Evolutionary conservation across 164 flowering plant species (phyloP).

Genomic region (Aristolochia contorta): DNA sequence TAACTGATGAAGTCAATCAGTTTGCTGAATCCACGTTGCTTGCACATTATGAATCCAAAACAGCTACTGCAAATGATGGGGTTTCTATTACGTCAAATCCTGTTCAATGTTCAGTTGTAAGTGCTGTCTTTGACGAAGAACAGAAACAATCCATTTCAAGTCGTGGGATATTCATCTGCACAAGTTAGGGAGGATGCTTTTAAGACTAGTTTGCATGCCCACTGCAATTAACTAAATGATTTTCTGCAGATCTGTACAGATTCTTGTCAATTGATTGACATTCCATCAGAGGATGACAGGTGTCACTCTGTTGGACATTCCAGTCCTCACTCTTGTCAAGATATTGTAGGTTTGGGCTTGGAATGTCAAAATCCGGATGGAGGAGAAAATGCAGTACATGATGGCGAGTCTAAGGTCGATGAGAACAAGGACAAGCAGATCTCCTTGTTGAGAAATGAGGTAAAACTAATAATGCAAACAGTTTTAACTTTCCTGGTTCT

Average conservation of each 20-base stretch:
- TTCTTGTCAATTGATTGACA: slow-evolving; percentile 9
- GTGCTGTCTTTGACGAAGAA: slow-evolving; percentile 12
- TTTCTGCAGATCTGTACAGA: slow-evolving; percentile 8
- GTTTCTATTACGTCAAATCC: slow-evolving; percentile 11
- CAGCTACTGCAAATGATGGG: slow-evolving; percentile 9
- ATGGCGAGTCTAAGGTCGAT: slow-evolving; percentile 11
- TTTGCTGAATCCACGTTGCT: slow-evolving; percentile 10
- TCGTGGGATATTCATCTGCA: slow-evolving; percentile 16
- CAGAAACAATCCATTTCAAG: slow-evolving; percentile 10
- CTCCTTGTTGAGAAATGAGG: slow-evolving; percentile 51
- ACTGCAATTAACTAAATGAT: slow-evolving; percentile 3
- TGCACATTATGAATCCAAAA: slow-evolving; percentile 14
- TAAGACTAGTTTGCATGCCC: not conserved
- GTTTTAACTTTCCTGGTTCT: too few relatives aligned
- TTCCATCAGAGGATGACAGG: slow-evolving; percentile 15
- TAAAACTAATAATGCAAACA: slow-evolving; percentile 5
- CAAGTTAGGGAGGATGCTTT: slow-evolving; percentile 20
- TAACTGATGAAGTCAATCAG: slow-evolving; percentile 12
- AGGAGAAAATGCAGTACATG: slow-evolving; percentile 8
- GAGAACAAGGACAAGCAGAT: slow-evolving; percentile 32
- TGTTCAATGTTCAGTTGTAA: slow-evolving; percentile 7
- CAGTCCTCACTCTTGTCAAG: slow-evolving; percentile 5
- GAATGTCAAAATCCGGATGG: slow-evolving; percentile 7
- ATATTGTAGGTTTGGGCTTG: slow-evolving; percentile 15
- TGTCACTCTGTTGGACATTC: slow-evolving; percentile 5